Percentiles rank a stretch among this genome's conserved stretches.
Evolutionary conservation across 495 filamentous ascomycete genomes (phyloP).

Genomic region (Talaromyces thailandensis): DNA sequence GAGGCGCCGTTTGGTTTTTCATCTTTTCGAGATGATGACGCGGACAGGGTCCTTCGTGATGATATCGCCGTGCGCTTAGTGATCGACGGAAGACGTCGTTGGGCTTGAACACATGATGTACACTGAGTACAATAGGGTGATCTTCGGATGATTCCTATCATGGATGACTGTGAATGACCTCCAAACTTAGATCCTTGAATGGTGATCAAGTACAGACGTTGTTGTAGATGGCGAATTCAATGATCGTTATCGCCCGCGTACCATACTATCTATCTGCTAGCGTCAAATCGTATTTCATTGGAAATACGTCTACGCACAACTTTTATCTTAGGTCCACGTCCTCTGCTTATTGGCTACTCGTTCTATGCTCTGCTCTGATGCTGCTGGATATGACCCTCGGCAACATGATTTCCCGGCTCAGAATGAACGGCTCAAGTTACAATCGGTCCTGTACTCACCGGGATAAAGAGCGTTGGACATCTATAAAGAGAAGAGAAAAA

Average conservation of each 20-base stretch:
- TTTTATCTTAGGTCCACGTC: background rate
- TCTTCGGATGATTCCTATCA: conserved; percentile 1
- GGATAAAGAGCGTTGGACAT: no score
- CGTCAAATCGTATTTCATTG: background rate
- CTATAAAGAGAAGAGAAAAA: no score
- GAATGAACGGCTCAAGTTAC: background rate
- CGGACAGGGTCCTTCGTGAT: background rate
- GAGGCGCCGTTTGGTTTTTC: background rate
- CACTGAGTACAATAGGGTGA: background rate
- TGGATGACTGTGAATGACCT: background rate
- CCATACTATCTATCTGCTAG: background rate
- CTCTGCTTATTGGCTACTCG: background rate
- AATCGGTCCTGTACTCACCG: no score
- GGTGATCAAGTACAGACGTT: background rate
- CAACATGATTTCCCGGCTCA: no score
- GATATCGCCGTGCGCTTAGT: background rate
- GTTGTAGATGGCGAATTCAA: background rate
- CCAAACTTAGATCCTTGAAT: background rate
- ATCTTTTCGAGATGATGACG: conserved; percentile 2
- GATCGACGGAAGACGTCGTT: background rate
- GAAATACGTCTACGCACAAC: background rate
- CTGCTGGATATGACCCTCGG: no score
- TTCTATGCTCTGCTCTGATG: no score
- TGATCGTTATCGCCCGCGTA: background rate
- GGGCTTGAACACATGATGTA: background rate